phyloP scores from a whole-genome alignment of 2,329 filamentous ascomycete species.

The Lachnellula hyalina region DNA sequence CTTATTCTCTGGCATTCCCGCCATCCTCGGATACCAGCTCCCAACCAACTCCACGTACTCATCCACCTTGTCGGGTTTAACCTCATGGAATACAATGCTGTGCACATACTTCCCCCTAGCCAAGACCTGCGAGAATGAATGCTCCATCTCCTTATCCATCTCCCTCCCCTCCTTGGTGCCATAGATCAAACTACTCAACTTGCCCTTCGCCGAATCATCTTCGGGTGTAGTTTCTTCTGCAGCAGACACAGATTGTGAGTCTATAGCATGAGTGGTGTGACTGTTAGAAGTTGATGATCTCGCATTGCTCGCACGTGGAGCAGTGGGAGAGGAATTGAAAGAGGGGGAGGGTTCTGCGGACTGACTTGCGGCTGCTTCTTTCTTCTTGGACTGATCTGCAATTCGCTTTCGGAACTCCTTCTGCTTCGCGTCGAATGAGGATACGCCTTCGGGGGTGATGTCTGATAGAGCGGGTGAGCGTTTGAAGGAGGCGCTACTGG shows the following conservation, averaged over 20 bases:
- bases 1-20: constrained; percentile 77
- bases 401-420: constrained; percentile 81
- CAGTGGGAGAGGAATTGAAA: constrained; percentile 42
- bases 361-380: constrained; percentile 92
- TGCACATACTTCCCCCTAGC: constrained; percentile 98
- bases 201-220: constrained; percentile 62
- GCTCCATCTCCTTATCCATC: constrained; percentile 91
- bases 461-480: constrained; percentile 76
- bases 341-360: constrained; percentile 35
- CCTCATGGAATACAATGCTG: constrained; percentile 93
- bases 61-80: constrained; percentile 91
- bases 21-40: constrained; percentile 88
- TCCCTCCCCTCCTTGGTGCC: constrained; percentile 93
- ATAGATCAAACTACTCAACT: constrained; percentile 86
- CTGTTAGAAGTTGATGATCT: constrained; percentile 25
- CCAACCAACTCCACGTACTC: constrained; percentile 90
- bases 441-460: constrained; percentile 66
- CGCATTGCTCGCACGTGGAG: constrained; percentile 24
- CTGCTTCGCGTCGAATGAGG: constrained; percentile 77
- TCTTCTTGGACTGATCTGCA: constrained; percentile 67
- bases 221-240: constrained; percentile 46
- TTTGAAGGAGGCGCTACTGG: constrained; percentile 41
- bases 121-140: constrained; percentile 90
- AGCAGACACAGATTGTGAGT: constrained; percentile 58
- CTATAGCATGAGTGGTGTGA: constrained; percentile 41